A percentile compares a stretch with the other conserved stretches of the same genome.
Evolutionary conservation across 352 stramenopile genomes (phyloP).

Genomic region (Achlya hypogyna): DNA sequence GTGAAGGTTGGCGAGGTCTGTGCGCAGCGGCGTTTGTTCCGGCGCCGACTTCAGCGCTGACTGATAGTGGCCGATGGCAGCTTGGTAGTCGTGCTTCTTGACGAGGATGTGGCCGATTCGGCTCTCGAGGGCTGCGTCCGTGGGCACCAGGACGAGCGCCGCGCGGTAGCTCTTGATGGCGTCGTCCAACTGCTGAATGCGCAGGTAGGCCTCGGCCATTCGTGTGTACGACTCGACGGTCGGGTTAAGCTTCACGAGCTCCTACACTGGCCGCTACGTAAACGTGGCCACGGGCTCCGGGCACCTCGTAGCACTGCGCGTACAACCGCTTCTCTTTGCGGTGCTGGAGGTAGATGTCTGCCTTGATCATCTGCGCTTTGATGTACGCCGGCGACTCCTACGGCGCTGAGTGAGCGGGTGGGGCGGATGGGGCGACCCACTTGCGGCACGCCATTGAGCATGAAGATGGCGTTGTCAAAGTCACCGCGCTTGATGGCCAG

Average conservation of each 20-base stretch:
- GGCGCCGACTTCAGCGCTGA: slow-evolving; percentile 74
- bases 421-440: not conserved
- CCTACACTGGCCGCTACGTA: no score
- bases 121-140: slow-evolving; percentile 64
- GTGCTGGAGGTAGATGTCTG: slow-evolving; percentile 88
- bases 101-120: slow-evolving; percentile 87
- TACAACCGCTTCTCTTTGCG: slow-evolving; percentile 88
- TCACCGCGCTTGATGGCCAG: slow-evolving; percentile 86
- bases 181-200: slow-evolving; percentile 87
- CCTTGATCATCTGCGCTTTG: slow-evolving; percentile 88
- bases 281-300: not conserved
- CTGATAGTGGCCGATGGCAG: slow-evolving; percentile 91
- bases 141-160: slow-evolving; percentile 43
- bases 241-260: slow-evolving; percentile 77
- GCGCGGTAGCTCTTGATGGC: slow-evolving; percentile 68
- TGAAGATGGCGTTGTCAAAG: slow-evolving; percentile 81
- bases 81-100: slow-evolving; percentile 89
- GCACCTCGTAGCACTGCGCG: slow-evolving; percentile 73
- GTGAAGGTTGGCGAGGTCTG: slow-evolving; percentile 87
- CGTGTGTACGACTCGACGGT: slow-evolving; percentile 66
- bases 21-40: slow-evolving; percentile 67
- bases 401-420: not conserved
- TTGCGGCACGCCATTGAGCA: slow-evolving; percentile 80
- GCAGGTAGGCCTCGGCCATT: slow-evolving; percentile 88
- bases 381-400: slow-evolving; percentile 63